Base-by-base conservation (phyloP, 2,329 filamentous ascomycete species). In the Aspergillus aculeatus region DNA sequence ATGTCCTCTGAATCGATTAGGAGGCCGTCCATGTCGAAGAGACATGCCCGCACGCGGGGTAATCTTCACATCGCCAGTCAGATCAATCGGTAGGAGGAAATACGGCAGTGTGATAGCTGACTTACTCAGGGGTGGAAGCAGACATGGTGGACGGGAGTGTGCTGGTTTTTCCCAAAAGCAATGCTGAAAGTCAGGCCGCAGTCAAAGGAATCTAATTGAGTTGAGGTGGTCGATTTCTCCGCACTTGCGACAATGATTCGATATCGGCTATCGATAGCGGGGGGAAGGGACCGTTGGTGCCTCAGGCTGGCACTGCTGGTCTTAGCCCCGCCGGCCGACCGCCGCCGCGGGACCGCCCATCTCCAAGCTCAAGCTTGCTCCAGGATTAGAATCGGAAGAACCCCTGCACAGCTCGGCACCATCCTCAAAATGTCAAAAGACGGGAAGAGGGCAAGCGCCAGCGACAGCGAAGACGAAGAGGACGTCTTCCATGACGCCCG, bases 21-120 rank as follows among this genome's bases (percentile, higher is more conserved):
- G 38, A 99, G 88, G 62, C 95, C 95, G 77, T 99, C 95, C 93
- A 98, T 97, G 81, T 99, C 95, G 76, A 99, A 98, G 65, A 99
- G 88, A 77, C 93, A 97, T 67, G 94, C 95, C 68, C 92, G 86
- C 60, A 98, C 83, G 50, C 89, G 87, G 21, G 91, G 89, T 75
- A 92, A 88, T 73, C 89, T 91, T 47, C 14, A 7, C n/a, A 54
- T 26, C 44, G 5, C 16, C 26, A 41, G 19, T 52, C 9, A 35
- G 32, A 35, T 9, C 32, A 51, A 47, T 55, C 23, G 50, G 32
- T 10, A 49, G n/a, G 6, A 26, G 3, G 24, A 12, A 12, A 6
- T 19, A 3, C 3, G 19, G 11, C 19, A 35, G 2, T 35, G 2
- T 35, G 1, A 11, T 10, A 5, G 9, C 10, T 21, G 6, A 52